Percentiles rank a stretch among this genome's conserved stretches.
These are phyloP conservation scores for Ochetophila trinervis DNA, from an alignment of 306 rosid species.

Conservation along the genomic window DNA sequence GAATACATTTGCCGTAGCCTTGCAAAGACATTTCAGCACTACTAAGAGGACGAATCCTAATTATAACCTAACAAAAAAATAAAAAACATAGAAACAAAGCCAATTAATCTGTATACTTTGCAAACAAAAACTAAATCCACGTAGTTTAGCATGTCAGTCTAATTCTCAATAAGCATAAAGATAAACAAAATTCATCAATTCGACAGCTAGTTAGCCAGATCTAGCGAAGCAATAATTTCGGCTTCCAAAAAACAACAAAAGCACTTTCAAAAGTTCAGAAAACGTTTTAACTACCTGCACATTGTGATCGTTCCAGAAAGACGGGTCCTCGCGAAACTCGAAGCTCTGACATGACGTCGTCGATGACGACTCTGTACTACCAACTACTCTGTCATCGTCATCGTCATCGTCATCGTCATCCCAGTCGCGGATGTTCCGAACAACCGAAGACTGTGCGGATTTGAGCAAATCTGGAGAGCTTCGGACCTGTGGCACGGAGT, in stretches of 20 bases:
- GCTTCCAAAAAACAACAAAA: not conserved
- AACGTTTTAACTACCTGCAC: constrained; percentile 61
- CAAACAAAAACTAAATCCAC: not conserved
- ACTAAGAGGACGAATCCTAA: constrained; percentile 92
- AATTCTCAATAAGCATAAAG: not conserved
- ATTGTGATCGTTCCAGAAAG: constrained; percentile 96
- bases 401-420: constrained; percentile 42
- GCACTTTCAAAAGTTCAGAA: not conserved
- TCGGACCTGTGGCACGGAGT: constrained; percentile 39
- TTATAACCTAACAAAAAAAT: constrained; percentile 61
- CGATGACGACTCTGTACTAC: constrained; percentile 39
- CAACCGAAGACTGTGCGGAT: constrained; percentile 50
- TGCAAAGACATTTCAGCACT: constrained; percentile 73
- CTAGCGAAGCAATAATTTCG: not conserved
- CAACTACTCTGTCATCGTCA: constrained; percentile 34
- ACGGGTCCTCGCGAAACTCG: constrained; percentile 77
- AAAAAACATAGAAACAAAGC: constrained; percentile 12
- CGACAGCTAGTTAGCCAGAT: not conserved
- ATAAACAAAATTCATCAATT: not conserved
- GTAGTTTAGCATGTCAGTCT: not conserved
- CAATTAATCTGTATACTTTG: constrained; percentile 9
- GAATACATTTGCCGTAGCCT: constrained; percentile 77
- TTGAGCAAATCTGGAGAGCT: constrained; percentile 63
- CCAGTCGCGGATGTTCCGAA: constrained; percentile 47
- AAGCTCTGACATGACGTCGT: constrained; percentile 55